A percentile compares a stretch with the other conserved stretches of the same genome.
phyloP scores from a whole-genome alignment of 1,139 yeast genomes.

The Kodamaea alishanica region DNA sequence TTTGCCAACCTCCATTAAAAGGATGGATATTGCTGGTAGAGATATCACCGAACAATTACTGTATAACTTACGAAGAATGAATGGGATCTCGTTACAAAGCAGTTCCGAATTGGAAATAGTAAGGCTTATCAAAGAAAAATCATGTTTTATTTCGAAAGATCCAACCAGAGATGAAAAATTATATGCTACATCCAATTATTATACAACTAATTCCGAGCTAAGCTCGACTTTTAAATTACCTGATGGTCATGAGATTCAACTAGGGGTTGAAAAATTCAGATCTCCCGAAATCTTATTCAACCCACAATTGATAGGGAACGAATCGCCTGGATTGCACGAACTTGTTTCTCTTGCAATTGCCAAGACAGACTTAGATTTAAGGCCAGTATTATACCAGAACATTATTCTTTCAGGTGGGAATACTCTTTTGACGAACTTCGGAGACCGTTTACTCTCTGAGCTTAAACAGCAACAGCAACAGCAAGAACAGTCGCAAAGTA shows the following conservation, averaged over 20 bases:
- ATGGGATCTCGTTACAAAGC: conserved; percentile 59
- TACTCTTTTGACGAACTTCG: conserved; percentile 72
- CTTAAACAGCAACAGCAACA: conserved; percentile 37
- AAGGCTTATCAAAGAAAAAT: conserved; percentile 69
- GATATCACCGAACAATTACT: conserved; percentile 79
- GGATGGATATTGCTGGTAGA: conserved; percentile 83
- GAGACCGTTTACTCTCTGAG: conserved; percentile 74
- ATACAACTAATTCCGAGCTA: conserved; percentile 22
- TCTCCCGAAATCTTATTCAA: conserved; percentile 75
- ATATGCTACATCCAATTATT: conserved; percentile 34
- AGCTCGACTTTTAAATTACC: conserved; percentile 60
- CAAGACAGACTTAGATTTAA: conserved; percentile 73
- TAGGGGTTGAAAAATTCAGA: conserved; percentile 68
- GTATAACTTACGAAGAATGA: conserved; percentile 56
- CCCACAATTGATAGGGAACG: conserved; percentile 78
- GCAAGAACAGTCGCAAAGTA: conserved; percentile 5
- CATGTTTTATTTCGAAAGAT: conserved; percentile 69
- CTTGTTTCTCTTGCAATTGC: conserved; percentile 62
- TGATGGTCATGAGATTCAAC: conserved; percentile 65
- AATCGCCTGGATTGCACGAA: conserved; percentile 65
- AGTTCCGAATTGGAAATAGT: conserved; percentile 84
- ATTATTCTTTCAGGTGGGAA: conserved; percentile 85
- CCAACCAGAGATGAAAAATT: conserved; percentile 64
- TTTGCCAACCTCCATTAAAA: conserved; percentile 63
- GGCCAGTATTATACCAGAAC: conserved; percentile 65